phyloP scores from a whole-genome alignment of 2,329 filamentous ascomycete genomes.

The Hymenoscyphus fructigenus region DNA sequence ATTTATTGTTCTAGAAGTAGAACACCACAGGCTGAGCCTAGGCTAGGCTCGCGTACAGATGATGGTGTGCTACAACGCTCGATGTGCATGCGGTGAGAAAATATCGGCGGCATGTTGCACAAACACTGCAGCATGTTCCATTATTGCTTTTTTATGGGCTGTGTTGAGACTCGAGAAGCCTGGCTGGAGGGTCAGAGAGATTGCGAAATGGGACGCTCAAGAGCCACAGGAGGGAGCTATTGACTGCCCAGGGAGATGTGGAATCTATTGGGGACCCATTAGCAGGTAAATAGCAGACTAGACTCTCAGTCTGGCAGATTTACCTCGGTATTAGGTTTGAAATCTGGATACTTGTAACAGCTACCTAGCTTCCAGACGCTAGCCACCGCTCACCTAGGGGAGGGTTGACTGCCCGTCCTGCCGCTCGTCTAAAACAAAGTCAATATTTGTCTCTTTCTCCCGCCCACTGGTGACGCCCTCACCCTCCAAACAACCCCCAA shows the following conservation, averaged over 20 bases:
- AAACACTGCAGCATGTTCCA: background rate
- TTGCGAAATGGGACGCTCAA: background rate
- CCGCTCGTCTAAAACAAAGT: background rate
- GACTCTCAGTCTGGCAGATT: too few relatives aligned
- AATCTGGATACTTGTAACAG: too few relatives aligned
- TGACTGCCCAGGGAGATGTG: too few relatives aligned
- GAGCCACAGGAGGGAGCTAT: too few relatives aligned
- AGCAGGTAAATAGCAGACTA: background rate
- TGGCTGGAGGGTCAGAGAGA: background rate
- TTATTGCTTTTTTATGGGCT: constrained; percentile 3
- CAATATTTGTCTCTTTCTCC: background rate
- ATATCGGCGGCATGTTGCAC: background rate
- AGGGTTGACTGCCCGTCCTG: background rate
- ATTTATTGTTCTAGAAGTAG: background rate
- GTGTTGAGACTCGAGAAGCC: background rate
- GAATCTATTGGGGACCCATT: too few relatives aligned
- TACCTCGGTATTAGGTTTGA: background rate
- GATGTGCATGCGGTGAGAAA: constrained; percentile 1
- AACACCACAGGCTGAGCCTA: background rate
- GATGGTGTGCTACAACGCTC: constrained; percentile 4
- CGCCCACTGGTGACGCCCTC: background rate
- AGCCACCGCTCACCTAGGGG: background rate
- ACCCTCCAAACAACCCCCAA: background rate
- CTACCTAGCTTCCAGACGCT: background rate
- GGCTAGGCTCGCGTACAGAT: background rate